Conservation (phyloP, 73 alveolate species). For the Paramecium bursaria region DNA sequence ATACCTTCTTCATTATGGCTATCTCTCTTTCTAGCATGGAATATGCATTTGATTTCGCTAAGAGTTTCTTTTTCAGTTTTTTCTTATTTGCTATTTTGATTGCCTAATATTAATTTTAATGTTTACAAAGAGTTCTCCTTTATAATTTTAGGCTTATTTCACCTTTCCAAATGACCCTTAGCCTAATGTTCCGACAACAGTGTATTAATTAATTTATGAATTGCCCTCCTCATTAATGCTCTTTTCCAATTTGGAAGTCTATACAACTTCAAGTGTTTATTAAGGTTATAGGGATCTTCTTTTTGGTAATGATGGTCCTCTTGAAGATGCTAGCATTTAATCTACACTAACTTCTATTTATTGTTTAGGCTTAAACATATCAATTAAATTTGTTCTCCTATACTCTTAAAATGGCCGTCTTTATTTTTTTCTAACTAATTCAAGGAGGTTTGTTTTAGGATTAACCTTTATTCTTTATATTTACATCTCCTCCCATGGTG, state of each 20-base stretch:
- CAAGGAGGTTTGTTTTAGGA: no score
- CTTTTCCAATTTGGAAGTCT: conserved; percentile 64
- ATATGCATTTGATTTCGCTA: conserved; percentile 65
- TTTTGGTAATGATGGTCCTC: no score
- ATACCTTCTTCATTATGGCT: conserved; percentile 69
- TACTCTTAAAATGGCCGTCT: no score
- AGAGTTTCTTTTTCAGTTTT: conserved; percentile 63
- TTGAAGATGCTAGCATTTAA: no score
- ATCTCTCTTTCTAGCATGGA: conserved; percentile 69
- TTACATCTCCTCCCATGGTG: no score
- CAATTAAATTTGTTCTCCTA: no score
- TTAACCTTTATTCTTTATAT: no score
- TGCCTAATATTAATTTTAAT: conserved; percentile 4
- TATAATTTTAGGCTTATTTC: conserved; percentile 33
- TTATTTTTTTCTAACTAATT: no score
- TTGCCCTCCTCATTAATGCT: conserved; percentile 63
- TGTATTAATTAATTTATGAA: conserved; percentile 53
- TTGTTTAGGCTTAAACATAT: no score
- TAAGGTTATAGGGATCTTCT: conserved; percentile 21
- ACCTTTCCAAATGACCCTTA: conserved; percentile 70
- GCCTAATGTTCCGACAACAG: conserved; percentile 47
- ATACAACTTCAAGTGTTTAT: conserved; percentile 37
- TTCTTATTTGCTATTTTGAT: conserved; percentile 63
- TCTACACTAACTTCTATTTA: no score
- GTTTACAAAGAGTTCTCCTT: conserved; percentile 14